These are phyloP conservation scores for Tieghemostelium lacteum DNA, from an alignment of 78 protist species.

Conservation along the genomic window DNA sequence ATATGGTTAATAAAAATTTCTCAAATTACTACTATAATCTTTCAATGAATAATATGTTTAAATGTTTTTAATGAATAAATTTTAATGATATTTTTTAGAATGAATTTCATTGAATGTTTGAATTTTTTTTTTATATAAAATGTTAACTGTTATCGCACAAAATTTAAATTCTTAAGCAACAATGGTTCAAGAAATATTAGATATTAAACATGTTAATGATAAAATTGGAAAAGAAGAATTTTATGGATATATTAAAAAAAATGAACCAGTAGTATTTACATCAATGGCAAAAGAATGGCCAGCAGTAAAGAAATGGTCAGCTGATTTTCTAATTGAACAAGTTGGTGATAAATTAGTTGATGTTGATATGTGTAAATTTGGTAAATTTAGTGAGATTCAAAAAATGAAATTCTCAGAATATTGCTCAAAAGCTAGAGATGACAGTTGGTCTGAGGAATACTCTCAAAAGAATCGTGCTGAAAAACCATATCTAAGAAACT, in stretches of 20 bases:
- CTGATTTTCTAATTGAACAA: not conserved
- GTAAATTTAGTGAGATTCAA: conserved; percentile 34
- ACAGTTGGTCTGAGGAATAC: not conserved
- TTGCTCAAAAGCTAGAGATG: not conserved
- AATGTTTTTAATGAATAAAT: too few species aligned
- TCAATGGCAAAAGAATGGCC: not conserved
- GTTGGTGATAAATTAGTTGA: conserved; percentile 52
- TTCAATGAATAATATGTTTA: too few species aligned
- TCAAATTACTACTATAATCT: too few species aligned
- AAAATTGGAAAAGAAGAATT: conserved; percentile 1
- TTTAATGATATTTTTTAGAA: too few species aligned
- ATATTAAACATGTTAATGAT: not conserved
- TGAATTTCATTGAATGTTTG: too few species aligned
- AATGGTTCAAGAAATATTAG: too few species aligned
- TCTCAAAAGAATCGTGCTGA: not conserved
- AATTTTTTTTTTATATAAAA: too few species aligned
- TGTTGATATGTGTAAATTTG: conserved; percentile 70
- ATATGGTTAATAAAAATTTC: not conserved
- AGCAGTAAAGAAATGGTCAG: conserved; percentile 49
- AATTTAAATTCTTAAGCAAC: too few species aligned
- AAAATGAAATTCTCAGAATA: conserved; percentile 41
- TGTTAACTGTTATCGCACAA: too few species aligned
- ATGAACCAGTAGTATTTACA: conserved; percentile 49
- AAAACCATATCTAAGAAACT: conserved; percentile 45
- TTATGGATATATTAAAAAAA: conserved; percentile 22